These are phyloP conservation scores for Corynespora cassiicola DNA, from an alignment of 2,329 filamentous ascomycete genomes.

Conservation along the genomic window DNA sequence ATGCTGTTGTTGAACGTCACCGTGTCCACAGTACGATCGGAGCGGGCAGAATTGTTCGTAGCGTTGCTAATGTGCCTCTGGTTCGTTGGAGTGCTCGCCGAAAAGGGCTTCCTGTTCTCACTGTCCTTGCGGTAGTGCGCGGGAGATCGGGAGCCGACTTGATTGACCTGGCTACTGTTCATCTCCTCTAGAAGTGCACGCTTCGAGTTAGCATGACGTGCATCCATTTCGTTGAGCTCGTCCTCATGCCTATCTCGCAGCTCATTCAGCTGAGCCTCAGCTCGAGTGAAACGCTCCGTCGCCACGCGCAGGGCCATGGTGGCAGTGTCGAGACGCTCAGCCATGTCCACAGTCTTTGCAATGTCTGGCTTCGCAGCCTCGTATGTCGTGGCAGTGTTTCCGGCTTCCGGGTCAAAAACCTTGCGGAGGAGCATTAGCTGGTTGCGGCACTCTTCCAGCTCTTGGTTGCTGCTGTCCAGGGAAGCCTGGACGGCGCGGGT, in stretches of 20 bases:
- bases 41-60: conserved; percentile 77
- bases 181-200: conserved; percentile 86
- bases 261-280: conserved; percentile 82
- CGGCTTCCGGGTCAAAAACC: conserved; percentile 80
- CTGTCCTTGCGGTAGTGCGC: conserved; percentile 70
- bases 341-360: conserved; percentile 72
- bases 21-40: conserved; percentile 85
- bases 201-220: conserved; percentile 67
- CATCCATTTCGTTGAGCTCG: conserved; percentile 70
- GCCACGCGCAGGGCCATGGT: conserved; percentile 87
- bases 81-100: conserved; percentile 75
- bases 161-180: conserved; percentile 78
- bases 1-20: conserved; percentile 85
- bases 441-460: conserved; percentile 79
- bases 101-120: conserved; percentile 68
- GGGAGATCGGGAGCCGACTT: conserved; percentile 66
- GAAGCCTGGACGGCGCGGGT: conserved; percentile 80
- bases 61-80: conserved; percentile 73
- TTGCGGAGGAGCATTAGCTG: conserved; percentile 85
- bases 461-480: conserved; percentile 79
- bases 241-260: conserved; percentile 77
- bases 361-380: conserved; percentile 74
- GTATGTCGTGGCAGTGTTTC: conserved; percentile 70
- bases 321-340: conserved; percentile 84
- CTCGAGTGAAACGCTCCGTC: conserved; percentile 78